Conservation (phyloP, 345 rosid species). For the Psidium guajava region DNA sequence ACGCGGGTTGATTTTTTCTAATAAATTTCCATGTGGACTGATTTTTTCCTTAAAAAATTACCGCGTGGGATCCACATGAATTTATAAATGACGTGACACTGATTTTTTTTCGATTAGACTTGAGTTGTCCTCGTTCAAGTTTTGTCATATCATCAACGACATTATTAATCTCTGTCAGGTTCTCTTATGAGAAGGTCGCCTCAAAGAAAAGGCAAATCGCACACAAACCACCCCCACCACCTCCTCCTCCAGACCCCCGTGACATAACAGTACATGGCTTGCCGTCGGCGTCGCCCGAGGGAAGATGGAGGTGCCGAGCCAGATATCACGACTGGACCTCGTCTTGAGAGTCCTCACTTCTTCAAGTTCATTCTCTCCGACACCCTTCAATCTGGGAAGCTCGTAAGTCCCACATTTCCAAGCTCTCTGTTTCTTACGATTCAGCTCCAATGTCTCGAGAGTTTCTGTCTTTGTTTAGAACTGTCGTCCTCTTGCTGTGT, state of each 20-base stretch:
- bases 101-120: too few species aligned
- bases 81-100: too few species aligned
- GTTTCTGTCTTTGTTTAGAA: neutral
- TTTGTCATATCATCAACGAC: too few species aligned
- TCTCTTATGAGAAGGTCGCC: neutral
- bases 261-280: neutral
- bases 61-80: too few species aligned
- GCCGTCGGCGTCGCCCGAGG: neutral
- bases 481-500: neutral
- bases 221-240: neutral
- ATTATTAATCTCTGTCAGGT: too few species aligned
- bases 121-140: too few species aligned
- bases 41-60: too few species aligned
- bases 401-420: neutral
- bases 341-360: neutral
- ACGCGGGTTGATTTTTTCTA: too few species aligned
- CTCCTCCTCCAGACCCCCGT: neutral
- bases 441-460: neutral
- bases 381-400: neutral
- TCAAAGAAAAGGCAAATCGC: neutral
- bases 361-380: neutral
- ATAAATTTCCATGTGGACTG: too few species aligned
- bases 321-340: neutral
- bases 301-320: neutral
- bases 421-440: too few species aligned